These are phyloP conservation scores for Annona cherimola DNA, from an alignment of 164 flowering plant species.

Conservation along the genomic window DNA sequence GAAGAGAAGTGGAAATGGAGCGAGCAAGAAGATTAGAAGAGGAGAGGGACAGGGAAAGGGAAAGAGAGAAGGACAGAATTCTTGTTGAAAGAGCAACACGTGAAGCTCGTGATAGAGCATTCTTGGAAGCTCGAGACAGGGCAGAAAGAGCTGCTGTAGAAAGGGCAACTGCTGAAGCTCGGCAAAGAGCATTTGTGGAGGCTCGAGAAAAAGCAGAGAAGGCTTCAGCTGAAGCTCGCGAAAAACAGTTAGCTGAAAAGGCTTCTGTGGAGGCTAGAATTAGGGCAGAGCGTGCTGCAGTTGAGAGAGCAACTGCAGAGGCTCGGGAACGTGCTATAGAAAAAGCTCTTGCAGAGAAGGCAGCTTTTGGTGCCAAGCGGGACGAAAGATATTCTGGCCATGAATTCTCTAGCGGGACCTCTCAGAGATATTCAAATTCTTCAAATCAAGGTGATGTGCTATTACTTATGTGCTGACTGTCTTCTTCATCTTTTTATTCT, in stretches of 20 bases:
- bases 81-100: conserved; percentile 79
- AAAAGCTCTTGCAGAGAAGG: conserved; percentile 61
- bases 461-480: neutral
- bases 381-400: conserved; percentile 32
- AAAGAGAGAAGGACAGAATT: conserved; percentile 38
- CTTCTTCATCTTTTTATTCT: neutral
- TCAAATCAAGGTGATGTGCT: neutral
- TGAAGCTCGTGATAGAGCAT: conserved; percentile 78
- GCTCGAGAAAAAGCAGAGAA: conserved; percentile 51
- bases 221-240: conserved; percentile 37
- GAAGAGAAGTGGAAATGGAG: conserved; percentile 32
- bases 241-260: conserved; percentile 45
- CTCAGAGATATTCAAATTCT: conserved; percentile 27
- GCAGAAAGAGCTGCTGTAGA: conserved; percentile 65
- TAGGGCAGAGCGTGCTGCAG: conserved; percentile 82
- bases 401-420: conserved; percentile 29
- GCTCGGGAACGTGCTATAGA: conserved; percentile 81
- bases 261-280: conserved; percentile 52
- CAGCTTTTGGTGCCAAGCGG: conserved; percentile 29
- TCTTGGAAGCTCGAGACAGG: conserved; percentile 73
- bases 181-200: conserved; percentile 40
- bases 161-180: conserved; percentile 59
- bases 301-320: conserved; percentile 84
- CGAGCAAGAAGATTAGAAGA: conserved; percentile 31
- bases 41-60: conserved; percentile 35